These are phyloP conservation scores for Orbilia oligospora DNA, from an alignment of 2,329 filamentous ascomycete genomes.

Conservation along the genomic window DNA sequence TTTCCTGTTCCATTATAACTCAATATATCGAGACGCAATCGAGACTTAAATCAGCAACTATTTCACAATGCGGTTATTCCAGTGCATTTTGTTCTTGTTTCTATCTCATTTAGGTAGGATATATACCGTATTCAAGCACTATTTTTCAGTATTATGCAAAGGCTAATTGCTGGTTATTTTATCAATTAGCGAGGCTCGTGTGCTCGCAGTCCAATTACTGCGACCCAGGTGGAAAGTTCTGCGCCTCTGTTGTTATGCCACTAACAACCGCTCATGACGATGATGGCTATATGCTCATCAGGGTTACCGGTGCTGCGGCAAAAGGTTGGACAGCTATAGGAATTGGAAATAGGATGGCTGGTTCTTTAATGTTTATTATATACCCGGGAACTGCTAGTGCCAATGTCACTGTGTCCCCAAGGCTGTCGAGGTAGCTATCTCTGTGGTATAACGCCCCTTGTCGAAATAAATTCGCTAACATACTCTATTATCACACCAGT, in stretches of 20 bases:
- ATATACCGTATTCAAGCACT: neutral
- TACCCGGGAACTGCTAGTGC: conserved; percentile 66
- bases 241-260: conserved; percentile 52
- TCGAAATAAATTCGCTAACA: neutral
- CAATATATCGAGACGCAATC: conserved; percentile 7
- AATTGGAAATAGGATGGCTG: conserved; percentile 68
- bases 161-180: neutral
- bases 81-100: conserved; percentile 39
- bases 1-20: neutral
- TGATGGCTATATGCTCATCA: conserved; percentile 61
- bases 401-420: conserved; percentile 64
- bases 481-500: conserved; percentile 7
- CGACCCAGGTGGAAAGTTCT: conserved; percentile 51
- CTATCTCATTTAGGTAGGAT: conserved; percentile 42
- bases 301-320: conserved; percentile 62
- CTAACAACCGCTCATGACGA: conserved; percentile 40
- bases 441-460: neutral
- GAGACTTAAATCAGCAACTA: neutral
- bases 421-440: conserved; percentile 50
- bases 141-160: neutral
- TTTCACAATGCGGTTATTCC: conserved; percentile 37
- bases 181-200: conserved; percentile 28
- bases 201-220: conserved; percentile 56
- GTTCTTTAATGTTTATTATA: conserved; percentile 69
- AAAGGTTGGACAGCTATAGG: conserved; percentile 68